phyloP scores from a whole-genome alignment of 768 basidiomycete genomes.

The Astraeus odoratus region DNA sequence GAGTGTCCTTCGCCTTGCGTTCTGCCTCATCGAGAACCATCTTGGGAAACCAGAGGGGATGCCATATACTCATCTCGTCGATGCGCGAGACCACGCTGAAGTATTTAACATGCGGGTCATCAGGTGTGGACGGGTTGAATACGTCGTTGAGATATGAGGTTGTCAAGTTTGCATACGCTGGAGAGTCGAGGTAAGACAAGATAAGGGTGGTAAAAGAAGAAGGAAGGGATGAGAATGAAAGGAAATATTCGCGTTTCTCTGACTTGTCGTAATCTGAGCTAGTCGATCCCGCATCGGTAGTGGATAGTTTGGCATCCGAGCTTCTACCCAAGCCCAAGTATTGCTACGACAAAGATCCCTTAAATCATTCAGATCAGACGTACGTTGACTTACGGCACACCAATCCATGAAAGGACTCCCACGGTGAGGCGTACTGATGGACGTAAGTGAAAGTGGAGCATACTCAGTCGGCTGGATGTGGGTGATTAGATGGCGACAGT shows the following conservation, averaged over 20 bases:
- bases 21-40: conserved; percentile 87
- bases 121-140: conserved; percentile 79
- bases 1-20: conserved; percentile 43
- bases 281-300: conserved; percentile 1
- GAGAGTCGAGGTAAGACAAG: conserved; percentile 86
- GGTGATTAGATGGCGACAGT: conserved; percentile 88
- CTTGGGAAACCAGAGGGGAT: conserved; percentile 96
- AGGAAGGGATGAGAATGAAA: conserved; percentile 61
- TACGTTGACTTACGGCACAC: conserved; percentile 64
- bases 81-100: conserved; percentile 85
- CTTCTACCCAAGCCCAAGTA: conserved; percentile 87
- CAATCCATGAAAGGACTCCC: conserved; percentile 99
- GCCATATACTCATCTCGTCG: conserved; percentile 64
- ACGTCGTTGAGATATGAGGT: conserved; percentile 69
- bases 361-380: conserved; percentile 7
- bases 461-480: conserved; percentile 80
- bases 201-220: conserved; percentile 84
- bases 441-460: conserved; percentile 79
- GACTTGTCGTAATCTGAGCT: not conserved
- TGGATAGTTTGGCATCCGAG: conserved; percentile 16
- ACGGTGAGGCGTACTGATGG: conserved; percentile 88
- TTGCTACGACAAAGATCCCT: conserved; percentile 41
- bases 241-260: conserved; percentile 30
- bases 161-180: conserved; percentile 92
- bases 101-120: conserved; percentile 81